Percentiles rank a stretch among this genome's conserved stretches.
phyloP scores from a whole-genome alignment of 148 eudicot species.

The Camellia lanceoleosa region DNA sequence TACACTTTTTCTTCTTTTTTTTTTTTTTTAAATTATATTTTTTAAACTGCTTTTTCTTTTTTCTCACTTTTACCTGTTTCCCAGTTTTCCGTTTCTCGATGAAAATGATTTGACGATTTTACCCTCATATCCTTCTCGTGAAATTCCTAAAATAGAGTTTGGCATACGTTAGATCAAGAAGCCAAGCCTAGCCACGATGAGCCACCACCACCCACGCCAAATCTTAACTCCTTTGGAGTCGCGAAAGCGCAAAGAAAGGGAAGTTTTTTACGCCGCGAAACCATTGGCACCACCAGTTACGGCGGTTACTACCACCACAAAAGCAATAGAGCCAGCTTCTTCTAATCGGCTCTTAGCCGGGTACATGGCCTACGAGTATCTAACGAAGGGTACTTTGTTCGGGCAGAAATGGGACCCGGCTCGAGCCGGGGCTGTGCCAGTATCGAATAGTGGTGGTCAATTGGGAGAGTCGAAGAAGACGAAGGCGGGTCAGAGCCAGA shows the following conservation, averaged over 20 bases:
- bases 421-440: conserved; percentile 41
- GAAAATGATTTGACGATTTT: not conserved
- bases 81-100: not conserved
- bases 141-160: not conserved
- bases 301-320: conserved; percentile 8
- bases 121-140: not conserved
- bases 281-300: conserved; percentile 12
- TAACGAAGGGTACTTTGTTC: conserved; percentile 59
- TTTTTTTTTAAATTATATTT: too few relatives aligned
- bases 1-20: too few relatives aligned
- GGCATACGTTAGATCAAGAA: too few relatives aligned
- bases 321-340: conserved; percentile 20
- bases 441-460: not conserved
- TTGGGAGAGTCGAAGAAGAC: conserved; percentile 31
- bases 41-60: too few relatives aligned
- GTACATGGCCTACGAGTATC: conserved; percentile 70
- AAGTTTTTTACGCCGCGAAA: conserved; percentile 15
- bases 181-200: conserved; percentile 35
- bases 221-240: conserved; percentile 35
- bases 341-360: conserved; percentile 71
- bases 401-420: conserved; percentile 68
- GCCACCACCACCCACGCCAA: conserved; percentile 35
- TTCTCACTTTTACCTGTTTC: not conserved
- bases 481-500: conserved; percentile 4
- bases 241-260: conserved; percentile 67